Conservation (phyloP, 345 rosid species). For the Noccaea caerulescens region DNA sequence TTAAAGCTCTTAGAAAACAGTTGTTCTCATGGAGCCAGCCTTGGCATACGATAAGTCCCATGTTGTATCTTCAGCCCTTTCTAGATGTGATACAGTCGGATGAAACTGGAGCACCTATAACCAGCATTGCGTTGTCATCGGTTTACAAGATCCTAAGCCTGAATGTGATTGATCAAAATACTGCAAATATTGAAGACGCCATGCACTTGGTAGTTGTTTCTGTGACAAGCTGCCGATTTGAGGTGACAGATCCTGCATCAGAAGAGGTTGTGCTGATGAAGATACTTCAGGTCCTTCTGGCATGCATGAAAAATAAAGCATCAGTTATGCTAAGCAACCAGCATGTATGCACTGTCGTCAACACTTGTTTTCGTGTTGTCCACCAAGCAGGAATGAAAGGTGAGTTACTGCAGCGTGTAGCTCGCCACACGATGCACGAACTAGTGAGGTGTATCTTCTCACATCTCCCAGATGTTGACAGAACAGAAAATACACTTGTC, state of each 20-base stretch:
- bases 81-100: constrained; percentile 87
- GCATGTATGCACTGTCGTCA: constrained; percentile 94
- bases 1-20: constrained; percentile 85
- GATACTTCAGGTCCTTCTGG: constrained; percentile 94
- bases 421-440: constrained; percentile 96
- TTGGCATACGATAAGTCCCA: constrained; percentile 85
- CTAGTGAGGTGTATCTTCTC: constrained; percentile 87
- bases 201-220: constrained; percentile 95
- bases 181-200: constrained; percentile 84
- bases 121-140: constrained; percentile 90
- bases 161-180: constrained; percentile 75
- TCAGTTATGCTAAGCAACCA: constrained; percentile 91
- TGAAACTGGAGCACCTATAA: constrained; percentile 95
- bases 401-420: constrained; percentile 80
- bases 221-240: constrained; percentile 97
- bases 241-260: constrained; percentile 96
- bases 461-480: constrained; percentile 82
- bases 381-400: constrained; percentile 93
- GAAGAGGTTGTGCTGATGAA: constrained; percentile 99
- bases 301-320: constrained; percentile 93
- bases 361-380: constrained; percentile 96
- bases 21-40: constrained; percentile 85
- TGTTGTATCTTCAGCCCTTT: constrained; percentile 86
- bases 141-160: constrained; percentile 83
- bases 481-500: constrained; percentile 72